Percentiles rank a stretch among this genome's conserved stretches.
Conservation (phyloP, 768 basidiomycete species). For the Suillus subaureus region DNA sequence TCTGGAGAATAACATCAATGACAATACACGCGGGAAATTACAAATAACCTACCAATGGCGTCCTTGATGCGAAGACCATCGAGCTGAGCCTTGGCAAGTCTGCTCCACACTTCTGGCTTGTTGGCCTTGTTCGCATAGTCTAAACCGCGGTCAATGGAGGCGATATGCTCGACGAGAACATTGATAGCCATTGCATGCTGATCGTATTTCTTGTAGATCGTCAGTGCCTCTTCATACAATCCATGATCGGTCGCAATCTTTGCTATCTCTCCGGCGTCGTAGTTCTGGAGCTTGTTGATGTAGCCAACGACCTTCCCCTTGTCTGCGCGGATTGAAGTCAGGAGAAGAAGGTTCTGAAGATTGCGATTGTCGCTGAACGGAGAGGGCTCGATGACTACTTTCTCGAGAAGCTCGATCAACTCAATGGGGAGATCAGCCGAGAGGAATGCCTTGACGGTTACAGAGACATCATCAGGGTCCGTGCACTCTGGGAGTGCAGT, state of each 20-base stretch:
- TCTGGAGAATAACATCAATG: constrained; percentile 47
- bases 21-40: neutral
- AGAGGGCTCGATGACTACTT: constrained; percentile 96
- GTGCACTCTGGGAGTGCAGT: constrained; percentile 97
- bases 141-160: constrained; percentile 93
- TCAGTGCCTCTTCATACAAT: constrained; percentile 93
- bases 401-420: constrained; percentile 95
- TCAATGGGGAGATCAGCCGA: constrained; percentile 96
- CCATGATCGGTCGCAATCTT: constrained; percentile 96
- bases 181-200: constrained; percentile 96
- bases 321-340: constrained; percentile 96
- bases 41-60: constrained; percentile 73
- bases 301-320: constrained; percentile 98
- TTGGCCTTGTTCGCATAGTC: constrained; percentile 97
- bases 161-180: constrained; percentile 97
- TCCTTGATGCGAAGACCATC: constrained; percentile 99
- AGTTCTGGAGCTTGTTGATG: constrained; percentile 96
- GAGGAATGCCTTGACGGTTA: constrained; percentile 98
- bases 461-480: constrained; percentile 97
- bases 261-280: constrained; percentile 93
- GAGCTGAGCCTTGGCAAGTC: constrained; percentile 97
- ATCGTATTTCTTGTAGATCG: constrained; percentile 97
- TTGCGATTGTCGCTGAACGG: constrained; percentile 98
- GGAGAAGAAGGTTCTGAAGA: constrained; percentile 90
- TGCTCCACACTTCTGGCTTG: constrained; percentile 94